These are phyloP conservation scores for Heterobasidion annosum DNA, from an alignment of 1,284 basidiomycete genomes.

Conservation along the genomic window DNA sequence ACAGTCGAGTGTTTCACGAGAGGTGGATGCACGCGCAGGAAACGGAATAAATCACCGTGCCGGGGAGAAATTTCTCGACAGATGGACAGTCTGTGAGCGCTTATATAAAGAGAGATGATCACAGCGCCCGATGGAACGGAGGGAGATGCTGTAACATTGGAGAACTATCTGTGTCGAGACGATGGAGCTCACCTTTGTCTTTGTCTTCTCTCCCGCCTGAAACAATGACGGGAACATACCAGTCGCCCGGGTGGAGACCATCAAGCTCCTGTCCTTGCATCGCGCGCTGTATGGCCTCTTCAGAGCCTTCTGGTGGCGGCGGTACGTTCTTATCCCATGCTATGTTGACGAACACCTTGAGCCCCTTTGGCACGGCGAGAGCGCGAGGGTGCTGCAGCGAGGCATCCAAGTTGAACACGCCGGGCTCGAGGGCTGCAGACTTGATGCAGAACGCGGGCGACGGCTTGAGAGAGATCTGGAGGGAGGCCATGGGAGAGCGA, in stretches of 20 bases:
- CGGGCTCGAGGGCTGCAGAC: slow-evolving; percentile 31
- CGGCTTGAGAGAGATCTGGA: slow-evolving; percentile 34
- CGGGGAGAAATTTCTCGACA: no score
- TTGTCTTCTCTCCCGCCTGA: slow-evolving; percentile 51
- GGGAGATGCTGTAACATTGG: neutral
- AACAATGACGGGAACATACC: slow-evolving; percentile 65
- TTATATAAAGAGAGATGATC: neutral
- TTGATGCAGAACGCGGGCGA: slow-evolving; percentile 55
- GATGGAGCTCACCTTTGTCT: slow-evolving; percentile 52
- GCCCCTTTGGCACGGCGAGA: slow-evolving; percentile 30
- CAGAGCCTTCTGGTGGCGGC: slow-evolving; percentile 47
- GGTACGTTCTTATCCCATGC: slow-evolving; percentile 61
- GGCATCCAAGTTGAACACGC: slow-evolving; percentile 13
- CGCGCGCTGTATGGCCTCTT: slow-evolving; percentile 46
- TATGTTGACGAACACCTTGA: slow-evolving; percentile 67
- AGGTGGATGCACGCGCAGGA: no score
- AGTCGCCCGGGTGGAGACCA: slow-evolving; percentile 27
- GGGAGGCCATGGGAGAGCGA: slow-evolving; percentile 16
- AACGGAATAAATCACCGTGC: no score
- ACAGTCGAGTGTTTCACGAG: no score
- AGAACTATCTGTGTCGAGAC: neutral
- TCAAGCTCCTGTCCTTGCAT: slow-evolving; percentile 40
- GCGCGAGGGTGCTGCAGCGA: slow-evolving; percentile 18
- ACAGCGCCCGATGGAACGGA: neutral
- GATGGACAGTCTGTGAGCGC: no score